These are phyloP conservation scores for Globisporangium nagaii DNA, from an alignment of 352 stramenopile species.

Conservation along the genomic window DNA sequence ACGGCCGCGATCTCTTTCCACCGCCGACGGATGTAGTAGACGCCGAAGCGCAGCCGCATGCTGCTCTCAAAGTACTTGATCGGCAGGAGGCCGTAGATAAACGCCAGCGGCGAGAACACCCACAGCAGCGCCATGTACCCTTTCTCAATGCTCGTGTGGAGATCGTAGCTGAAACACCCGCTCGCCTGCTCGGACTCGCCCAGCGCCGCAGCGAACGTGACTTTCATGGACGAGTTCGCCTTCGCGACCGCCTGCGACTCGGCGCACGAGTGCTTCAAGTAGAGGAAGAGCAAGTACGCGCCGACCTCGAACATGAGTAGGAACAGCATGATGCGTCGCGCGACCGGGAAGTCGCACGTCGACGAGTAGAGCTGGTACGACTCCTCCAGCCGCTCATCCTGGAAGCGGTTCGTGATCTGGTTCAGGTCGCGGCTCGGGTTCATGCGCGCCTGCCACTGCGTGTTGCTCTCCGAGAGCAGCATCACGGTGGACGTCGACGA, in stretches of 20 bases:
- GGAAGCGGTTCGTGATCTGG: conserved; percentile 63
- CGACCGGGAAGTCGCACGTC: conserved; percentile 56
- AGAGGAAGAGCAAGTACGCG: conserved; percentile 47
- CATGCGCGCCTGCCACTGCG: conserved; percentile 28
- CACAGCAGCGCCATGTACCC: conserved; percentile 40
- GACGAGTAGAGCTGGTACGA: conserved; percentile 80
- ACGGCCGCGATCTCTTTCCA: conserved; percentile 70
- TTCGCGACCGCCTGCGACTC: conserved; percentile 10
- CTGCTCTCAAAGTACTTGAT: conserved; percentile 65
- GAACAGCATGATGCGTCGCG: conserved; percentile 51
- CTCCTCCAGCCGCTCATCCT: conserved; percentile 60
- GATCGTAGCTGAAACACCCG: conserved; percentile 28
- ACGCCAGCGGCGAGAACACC: conserved; percentile 55
- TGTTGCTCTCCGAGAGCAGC: conserved; percentile 8
- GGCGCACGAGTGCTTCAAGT: conserved; percentile 28
- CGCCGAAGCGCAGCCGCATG: conserved; percentile 58
- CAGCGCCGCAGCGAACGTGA: background rate
- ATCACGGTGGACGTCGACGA: conserved; percentile 5
- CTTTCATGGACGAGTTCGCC: background rate
- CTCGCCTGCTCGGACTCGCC: background rate
- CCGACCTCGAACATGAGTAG: conserved; percentile 50
- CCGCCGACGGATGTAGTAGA: conserved; percentile 68
- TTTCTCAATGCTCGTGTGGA: conserved; percentile 18
- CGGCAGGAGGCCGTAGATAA: conserved; percentile 54
- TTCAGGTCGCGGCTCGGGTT: conserved; percentile 49